Conservation (phyloP, 2,329 filamentous ascomycete genomes). For the Blastomyces silverae region DNA sequence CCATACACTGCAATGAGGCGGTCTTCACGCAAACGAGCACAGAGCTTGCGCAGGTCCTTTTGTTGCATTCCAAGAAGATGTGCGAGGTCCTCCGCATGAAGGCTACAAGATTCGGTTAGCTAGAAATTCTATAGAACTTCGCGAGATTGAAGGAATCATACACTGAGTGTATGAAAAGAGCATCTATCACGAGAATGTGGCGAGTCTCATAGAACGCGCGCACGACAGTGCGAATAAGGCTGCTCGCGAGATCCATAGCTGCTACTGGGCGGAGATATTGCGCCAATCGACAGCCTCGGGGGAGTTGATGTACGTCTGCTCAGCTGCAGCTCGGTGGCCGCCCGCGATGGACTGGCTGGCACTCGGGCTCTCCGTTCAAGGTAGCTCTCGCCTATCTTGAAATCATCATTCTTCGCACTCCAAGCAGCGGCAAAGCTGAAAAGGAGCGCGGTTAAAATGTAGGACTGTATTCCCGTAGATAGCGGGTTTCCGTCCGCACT, state of each 20-base stretch:
- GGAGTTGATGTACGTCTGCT: background rate
- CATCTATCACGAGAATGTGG: constrained; percentile 74
- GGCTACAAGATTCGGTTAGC: constrained; percentile 36
- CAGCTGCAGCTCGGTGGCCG: constrained; percentile 6
- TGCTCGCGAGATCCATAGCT: constrained; percentile 60
- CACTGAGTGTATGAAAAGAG: constrained; percentile 67
- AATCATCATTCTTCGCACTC: constrained; percentile 14
- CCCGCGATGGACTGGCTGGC: background rate
- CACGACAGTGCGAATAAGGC: constrained; percentile 76
- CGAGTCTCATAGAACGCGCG: constrained; percentile 82
- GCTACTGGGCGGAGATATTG: background rate
- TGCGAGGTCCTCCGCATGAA: constrained; percentile 82
- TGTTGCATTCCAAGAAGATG: constrained; percentile 81
- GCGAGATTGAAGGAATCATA: constrained; percentile 36
- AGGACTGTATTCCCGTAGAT: background rate
- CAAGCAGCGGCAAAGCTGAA: constrained; percentile 13
- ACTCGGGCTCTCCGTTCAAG: constrained; percentile 1
- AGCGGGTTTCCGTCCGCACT: background rate
- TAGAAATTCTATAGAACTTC: constrained; percentile 12
- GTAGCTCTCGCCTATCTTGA: background rate
- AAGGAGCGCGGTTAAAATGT: background rate
- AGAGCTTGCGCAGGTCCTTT: constrained; percentile 86
- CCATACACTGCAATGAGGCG: constrained; percentile 73
- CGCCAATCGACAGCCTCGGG: background rate
- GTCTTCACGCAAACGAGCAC: constrained; percentile 76